Base-by-base conservation (phyloP, 768 basidiomycete genomes). In the Lentinus tigrinus region DNA sequence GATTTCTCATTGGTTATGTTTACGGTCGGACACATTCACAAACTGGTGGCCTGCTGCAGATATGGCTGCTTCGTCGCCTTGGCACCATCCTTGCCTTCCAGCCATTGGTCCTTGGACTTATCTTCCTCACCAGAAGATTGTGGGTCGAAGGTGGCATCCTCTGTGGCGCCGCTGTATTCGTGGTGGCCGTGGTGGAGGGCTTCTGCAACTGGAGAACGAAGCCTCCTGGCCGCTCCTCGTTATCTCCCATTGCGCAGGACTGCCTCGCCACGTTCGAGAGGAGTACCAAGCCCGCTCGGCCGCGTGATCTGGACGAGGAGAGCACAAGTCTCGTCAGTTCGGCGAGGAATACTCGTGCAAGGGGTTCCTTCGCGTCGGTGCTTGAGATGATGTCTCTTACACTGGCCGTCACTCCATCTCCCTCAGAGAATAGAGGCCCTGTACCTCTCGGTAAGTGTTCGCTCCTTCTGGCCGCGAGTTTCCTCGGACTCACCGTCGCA, bases 351-450 rank as follows among this genome's bases (percentile, higher is more conserved):
- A 64, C 67, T n/a, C 75, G 81, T 24, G 69, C 78, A 40, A 81
- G 89, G 56, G 85, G 87, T 6, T 91, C 89, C 3, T 88, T 91
- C 76, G 88, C 89, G 5, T 87, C 86, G 38, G 88, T 93, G 48
- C 75, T 93, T 57, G 89, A 92, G 67, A 89, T 93, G 88, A 91
- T 93, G 87, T 85, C 87, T 58, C 64, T 84, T 55, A 91, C 89
- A 17, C 75, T 91, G 40, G 88, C 89, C 5, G 88, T 91, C 7
- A 81, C 82, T 76, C 89, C 89, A 3, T 81, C 85, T 3, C 74
- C 79, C 10, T 78, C 80, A 21, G 78, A 78, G 40, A 70, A 75
- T 48, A 77, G 81, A 52, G 86, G 87, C 5, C 78, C 86, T 52
- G 76, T 90, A 34, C 87, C 91, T 34, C 76, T 91, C 52, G 75